Base-by-base conservation (phyloP, 345 rosid species). In the Nephelium lappaceum region DNA sequence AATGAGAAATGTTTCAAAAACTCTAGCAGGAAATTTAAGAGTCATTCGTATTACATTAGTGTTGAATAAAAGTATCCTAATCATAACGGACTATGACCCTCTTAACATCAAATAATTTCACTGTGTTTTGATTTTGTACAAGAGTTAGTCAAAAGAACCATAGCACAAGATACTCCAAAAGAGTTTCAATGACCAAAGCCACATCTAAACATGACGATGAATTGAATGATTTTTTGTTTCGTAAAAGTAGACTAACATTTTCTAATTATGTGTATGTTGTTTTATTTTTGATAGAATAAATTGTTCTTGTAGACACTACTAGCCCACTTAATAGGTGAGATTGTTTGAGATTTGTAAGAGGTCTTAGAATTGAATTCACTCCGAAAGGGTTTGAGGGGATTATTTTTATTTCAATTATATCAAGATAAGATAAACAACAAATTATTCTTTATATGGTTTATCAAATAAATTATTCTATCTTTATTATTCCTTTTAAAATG, bases 251-350 rank as follows among this genome's bases (percentile, higher is more conserved):
- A 6, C 11, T 15, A 1, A 2, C 21, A 53, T 72, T 51, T 72
- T 24, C 58, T 45, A 45, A 31, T 31, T 31, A 12, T 69, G 1
- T 51, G 53, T 60, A 7, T 14, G 14, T 39, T 3, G 7, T 11
- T 73, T 60, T 58, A n/a, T 60, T 57, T 38, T 72, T 61, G 57
- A 61, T 45, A 18, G n/a, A 18, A 47, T 75, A 65, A 63, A 25
- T 74, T 41, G 1, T 14, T 9, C 24, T 4, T 41, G 7, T 36
- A 8, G 12, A 8, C 43, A 41, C 10, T n/a, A n/a, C n/a, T 51
- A 51, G 18, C 57, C 12, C 10, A 7, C 57, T 8, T 4, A 51
- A 1, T 15, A 51, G 14, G 14, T 51, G 57, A 51, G 19, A 51
- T 11, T 18, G 7, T 8, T 41, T 41, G 43, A 8, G 43, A 8